Evolutionary conservation across 257 asterid genomes (phyloP), one percentile per base, ranked within the genome.

Genomic region (Solanum bukasovii): DNA sequence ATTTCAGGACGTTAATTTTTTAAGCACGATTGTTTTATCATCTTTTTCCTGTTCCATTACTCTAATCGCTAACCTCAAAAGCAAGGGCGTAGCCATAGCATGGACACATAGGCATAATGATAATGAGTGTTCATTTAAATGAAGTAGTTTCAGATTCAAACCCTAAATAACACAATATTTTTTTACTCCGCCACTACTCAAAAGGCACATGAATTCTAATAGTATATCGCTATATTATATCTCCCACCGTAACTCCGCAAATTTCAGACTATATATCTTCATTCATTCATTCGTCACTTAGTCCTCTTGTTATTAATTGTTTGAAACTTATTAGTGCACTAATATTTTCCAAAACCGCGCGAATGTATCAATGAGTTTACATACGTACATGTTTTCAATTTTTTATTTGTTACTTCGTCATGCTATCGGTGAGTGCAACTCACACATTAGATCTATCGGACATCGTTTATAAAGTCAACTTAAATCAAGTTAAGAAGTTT

Each of bases 1-100:
- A 61, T 61, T 23, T 7, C 11, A 59, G 0, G 13, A 23, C 13
- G 2, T 61, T 61, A 23, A 61, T n/a, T 9, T 61, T 23, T 61
- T 61, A 23, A 61, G 11, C 13, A 9, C 3, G 0, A 1, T 61
- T 2, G 0, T 21, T 20, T 59, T 59, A 59, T 59, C 2, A 20
- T 59, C 2, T 21, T 59, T 21, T 59, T 21, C 27, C 9, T 9
- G 68, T 61, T 61, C 13, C 29, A 21, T 61, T 61, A 23, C 13
- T 59, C 25, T 59, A 59, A 59, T 59, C 10, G n/a, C 23, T 56
- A 56, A 6, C 63, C 63, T 52, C 25, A 20, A 56, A 56, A 56
- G 23, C 23, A 52, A 14, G 61, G 61, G 1, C 1, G 1, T 52
- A 44, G 18, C 52, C 18, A 11, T 44, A 44, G 18, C 52, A 44